Base-by-base conservation (phyloP, 306 rosid species). In the Chamaecrista fasciculata region DNA sequence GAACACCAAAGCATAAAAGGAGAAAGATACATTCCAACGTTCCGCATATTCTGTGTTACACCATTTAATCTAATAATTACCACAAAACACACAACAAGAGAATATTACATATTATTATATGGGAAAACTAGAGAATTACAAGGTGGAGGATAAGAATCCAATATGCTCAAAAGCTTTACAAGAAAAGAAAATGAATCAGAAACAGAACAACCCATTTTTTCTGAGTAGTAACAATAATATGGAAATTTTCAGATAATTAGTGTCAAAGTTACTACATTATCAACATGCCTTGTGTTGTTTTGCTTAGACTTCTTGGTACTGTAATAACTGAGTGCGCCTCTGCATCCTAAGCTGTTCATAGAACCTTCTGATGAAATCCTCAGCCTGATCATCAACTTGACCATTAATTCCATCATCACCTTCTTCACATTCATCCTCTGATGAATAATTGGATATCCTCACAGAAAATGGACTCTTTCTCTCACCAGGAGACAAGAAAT, bases 331-430 rank as follows among this genome's bases (percentile, higher is more conserved):
- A 60, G 67, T 71, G 16, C 75, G 71, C 56, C 72, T 76, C 57
- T 85, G 89, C 12, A 62, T 47, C 75, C 72, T 79, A 9, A 85
- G 66, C 56, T 85, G 86, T 69, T 85, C 82, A 44, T 85, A 79
- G 72, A 85, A 85, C 66, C 82, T 76, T 73, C 53, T 73, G 52
- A 85, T 81, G 75, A 81, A 85, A 44, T 85, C 84, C 79, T 85
- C 89, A 55, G 89, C 89, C 19, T 70, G 62, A 25, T 76, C 78
- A 67, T 85, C 86, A 44, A 85, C 86, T 56, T 43, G 75, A 14
- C 58, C 72, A 62, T 52, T 76, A n/a, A n/a, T n/a, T 37, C 67
- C 82, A 69, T n/a, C 18, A 0, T 81, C 82, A 69, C 12, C 18
- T 0, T 81, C 72, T 10, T 77, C 77, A 26, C 5, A 60, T 37